Conservation (phyloP, 345 rosid genomes). For the Populus alba region DNA sequence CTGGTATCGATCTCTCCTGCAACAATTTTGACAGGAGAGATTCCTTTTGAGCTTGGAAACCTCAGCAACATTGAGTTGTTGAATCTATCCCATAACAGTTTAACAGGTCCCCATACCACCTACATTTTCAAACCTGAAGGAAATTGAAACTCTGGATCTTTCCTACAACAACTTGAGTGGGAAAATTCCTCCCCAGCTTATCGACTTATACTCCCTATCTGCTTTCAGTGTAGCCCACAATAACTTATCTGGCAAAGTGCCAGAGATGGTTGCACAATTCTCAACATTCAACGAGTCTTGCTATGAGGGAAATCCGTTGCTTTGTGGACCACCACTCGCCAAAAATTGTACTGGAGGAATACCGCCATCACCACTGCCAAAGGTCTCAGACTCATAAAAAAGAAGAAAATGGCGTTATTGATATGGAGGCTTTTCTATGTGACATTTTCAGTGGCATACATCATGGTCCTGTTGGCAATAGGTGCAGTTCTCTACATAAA, state of each 20-base stretch:
- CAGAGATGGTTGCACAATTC: conserved; percentile 5
- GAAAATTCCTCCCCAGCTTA: not conserved
- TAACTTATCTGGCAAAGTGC: conserved; percentile 31
- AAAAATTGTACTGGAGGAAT: not conserved
- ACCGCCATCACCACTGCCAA: not conserved
- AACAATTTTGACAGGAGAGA: conserved; percentile 32
- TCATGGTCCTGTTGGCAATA: not conserved
- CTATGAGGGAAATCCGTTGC: conserved; percentile 25
- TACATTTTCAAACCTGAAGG: conserved; percentile 1
- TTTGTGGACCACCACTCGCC: conserved; percentile 26
- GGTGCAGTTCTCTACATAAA: not conserved
- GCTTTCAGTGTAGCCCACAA: conserved; percentile 34
- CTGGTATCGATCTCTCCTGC: conserved; percentile 36
- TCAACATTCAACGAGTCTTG: conserved; percentile 15
- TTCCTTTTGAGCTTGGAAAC: conserved; percentile 30
- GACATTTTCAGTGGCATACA: not conserved
- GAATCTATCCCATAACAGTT: not conserved
- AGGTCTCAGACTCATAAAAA: not conserved
- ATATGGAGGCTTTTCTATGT: conserved; percentile 2
- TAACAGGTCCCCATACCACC: conserved; percentile 6
- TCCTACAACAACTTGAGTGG: conserved; percentile 18
- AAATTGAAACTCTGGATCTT: conserved; percentile 19
- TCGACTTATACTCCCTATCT: not conserved
- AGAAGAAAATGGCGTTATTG: not conserved
- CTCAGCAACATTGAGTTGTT: conserved; percentile 2